These are phyloP conservation scores for Prunus mongolica DNA, from an alignment of 306 rosid species.

Conservation along the genomic window DNA sequence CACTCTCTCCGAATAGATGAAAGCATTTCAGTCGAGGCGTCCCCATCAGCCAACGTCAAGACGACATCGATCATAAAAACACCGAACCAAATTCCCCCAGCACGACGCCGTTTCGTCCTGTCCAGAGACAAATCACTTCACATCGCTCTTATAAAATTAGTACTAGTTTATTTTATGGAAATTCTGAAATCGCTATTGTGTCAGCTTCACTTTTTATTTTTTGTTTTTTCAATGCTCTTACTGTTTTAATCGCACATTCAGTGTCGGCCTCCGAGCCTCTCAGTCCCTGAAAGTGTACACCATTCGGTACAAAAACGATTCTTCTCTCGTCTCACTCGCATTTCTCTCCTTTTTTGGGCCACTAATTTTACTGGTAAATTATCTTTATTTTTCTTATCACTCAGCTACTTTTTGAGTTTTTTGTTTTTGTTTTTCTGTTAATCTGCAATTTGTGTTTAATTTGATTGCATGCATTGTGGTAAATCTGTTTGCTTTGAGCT, in stretches of 20 bases:
- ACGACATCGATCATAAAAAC: not conserved
- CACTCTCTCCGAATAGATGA: not conserved
- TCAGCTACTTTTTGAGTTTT: not conserved
- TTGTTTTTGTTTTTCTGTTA: not conserved
- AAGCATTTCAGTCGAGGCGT: slow-evolving; percentile 24
- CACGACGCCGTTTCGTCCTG: slow-evolving; percentile 36
- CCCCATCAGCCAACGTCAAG: slow-evolving; percentile 29
- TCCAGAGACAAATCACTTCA: not conserved
- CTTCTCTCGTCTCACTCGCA: slow-evolving; percentile 15
- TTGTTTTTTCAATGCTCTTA: too few species aligned
- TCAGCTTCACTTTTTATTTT: slow-evolving; percentile 7
- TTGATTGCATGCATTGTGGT: slow-evolving; percentile 36
- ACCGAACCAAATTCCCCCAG: not conserved
- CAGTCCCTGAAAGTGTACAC: slow-evolving; percentile 17
- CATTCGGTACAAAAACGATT: slow-evolving; percentile 3
- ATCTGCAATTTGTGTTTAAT: not conserved
- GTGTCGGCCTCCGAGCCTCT: not conserved
- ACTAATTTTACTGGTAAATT: slow-evolving; percentile 17
- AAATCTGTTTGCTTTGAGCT: slow-evolving; percentile 23
- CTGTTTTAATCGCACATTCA: not conserved
- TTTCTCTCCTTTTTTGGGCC: slow-evolving; percentile 27
- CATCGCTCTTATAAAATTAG: not conserved
- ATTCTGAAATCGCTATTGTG: slow-evolving; percentile 15
- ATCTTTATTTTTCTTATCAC: not conserved
- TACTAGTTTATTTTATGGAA: not conserved